Base-by-base conservation (phyloP, 352 stramenopile species). In the Peronosclerospora sorghi region DNA sequence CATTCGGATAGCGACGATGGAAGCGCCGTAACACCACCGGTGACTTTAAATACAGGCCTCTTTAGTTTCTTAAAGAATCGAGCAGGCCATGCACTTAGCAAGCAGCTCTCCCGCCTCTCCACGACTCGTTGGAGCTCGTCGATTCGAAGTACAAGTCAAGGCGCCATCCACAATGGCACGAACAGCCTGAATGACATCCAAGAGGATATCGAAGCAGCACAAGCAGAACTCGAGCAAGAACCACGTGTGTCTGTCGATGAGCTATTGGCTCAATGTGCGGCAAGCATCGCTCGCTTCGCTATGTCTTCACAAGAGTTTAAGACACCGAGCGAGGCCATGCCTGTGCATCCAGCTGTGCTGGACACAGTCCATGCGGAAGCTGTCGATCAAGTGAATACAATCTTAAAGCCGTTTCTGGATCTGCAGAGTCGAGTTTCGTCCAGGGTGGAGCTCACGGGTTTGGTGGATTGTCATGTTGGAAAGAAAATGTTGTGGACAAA, bases 1-100 rank as follows among this genome's bases (percentile, higher is more conserved):
- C 36, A 57, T 35, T 35, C 40, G 5, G 17, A 30, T 14, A 21
- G 18, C 5, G 41, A 43, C 5, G 36, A 20, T 23, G 43, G 32
- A 20, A 49, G 35, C 23, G 27, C 40, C 8, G 21, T 32, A 9
- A 39, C 41, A 23, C 37, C 38, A 8, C 41, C 51, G 23, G 21
- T 48, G 4, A 23, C 53, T 4, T 41, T 87, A n/a, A 83, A 87
- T 45, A 82, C 69, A 1, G 71, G 72, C 0, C 71, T 87, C 21
- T 87, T 87, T 26, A 79, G 65, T 15, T 87, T 83, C 32, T 55
- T 87, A 38, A 87, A 87, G 48, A 69, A 82, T 35, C 70, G 72
- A 41, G 74, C 74, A 5, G 65, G 71, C 6, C 62, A 68, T 17
- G 75, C 75, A 9, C 68, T 87, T 32, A 80, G 65, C 13, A 84